Evolutionary conservation across 139 green algal species (phyloP).

Genomic region (Edaphochlamys debaryana): DNA sequence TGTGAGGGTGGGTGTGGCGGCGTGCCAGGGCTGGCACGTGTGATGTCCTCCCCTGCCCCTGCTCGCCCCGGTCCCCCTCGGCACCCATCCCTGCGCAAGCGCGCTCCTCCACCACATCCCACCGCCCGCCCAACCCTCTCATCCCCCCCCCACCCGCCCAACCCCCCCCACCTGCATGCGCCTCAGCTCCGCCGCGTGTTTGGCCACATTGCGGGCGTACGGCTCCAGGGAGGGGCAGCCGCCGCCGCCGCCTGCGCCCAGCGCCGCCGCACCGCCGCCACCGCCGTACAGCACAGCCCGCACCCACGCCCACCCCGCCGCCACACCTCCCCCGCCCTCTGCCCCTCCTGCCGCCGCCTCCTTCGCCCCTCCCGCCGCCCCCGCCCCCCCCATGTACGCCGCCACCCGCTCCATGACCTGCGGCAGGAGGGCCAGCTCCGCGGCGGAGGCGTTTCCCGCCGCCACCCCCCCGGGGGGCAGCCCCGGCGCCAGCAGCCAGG

Average conservation of each 20-base stretch:
- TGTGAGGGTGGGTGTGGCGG: background rate
- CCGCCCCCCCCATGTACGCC: background rate
- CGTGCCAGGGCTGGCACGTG: background rate
- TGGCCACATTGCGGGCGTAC: constrained; percentile 40
- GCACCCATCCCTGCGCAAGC: too few relatives aligned
- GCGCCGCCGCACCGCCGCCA: too few relatives aligned
- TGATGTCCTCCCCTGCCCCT: too few relatives aligned
- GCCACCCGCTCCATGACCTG: background rate
- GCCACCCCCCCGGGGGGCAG: background rate
- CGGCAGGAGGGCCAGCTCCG: constrained; percentile 20
- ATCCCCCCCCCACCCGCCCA: too few relatives aligned
- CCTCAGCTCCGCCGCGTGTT: constrained; percentile 58
- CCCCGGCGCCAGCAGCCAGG: background rate
- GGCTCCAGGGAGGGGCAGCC: background rate
- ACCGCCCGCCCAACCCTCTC: background rate
- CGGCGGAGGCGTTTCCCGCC: too few relatives aligned
- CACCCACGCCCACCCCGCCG: too few relatives aligned
- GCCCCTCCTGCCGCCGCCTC: background rate
- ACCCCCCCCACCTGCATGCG: constrained; percentile 61
- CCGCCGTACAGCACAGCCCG: background rate
- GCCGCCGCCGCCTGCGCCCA: too few relatives aligned
- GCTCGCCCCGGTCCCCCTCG: too few relatives aligned
- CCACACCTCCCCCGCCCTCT: background rate
- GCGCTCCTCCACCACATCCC: too few relatives aligned
- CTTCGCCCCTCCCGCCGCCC: too few relatives aligned